Base-by-base conservation (phyloP, 2,329 filamentous ascomycete species). In the Colletotrichum sp. region DNA sequence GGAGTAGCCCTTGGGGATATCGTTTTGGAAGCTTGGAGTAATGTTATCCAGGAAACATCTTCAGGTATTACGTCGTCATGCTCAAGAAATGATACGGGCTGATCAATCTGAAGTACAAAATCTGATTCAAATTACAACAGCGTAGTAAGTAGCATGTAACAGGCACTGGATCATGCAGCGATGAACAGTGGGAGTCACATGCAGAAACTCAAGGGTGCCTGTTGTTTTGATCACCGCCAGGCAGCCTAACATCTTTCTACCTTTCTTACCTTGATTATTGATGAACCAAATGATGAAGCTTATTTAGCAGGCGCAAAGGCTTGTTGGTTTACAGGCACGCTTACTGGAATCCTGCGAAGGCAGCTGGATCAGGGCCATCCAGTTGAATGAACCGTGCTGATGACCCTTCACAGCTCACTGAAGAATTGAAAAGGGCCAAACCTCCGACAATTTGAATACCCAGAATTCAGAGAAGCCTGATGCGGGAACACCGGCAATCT, bases 381-480 rank as follows among this genome's bases (percentile, higher is more conserved):
- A n/a, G 9, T 3, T 44, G 39, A 1, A 12, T n/a, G 18, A 44
- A 44, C 18, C 39, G 39, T 12, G 9, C 39, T 8, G 7, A 39
- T 39, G 36, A 39, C 1, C 16, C 36, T 39, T 8, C 36, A 5
- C 36, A 39, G 36, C 36, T 1, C 39, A 44, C 18, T n/a, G 39
- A 44, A 12, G 34, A 10, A n/a, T 44, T 44, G 16, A 10, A 10
- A n/a, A 44, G 39, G 16, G 36, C 16, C 2, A 44, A 44, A 18
- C 0, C 8, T 44, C 5, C 1, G 1, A n/a, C 2, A 3, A 44
- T n/a, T 44, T n/a, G 9, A n/a, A 10, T n/a, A 10, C 1, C 1
- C 2, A 49, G 39, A n/a, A 49, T 2, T 49, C 2, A 2, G 18
- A 49, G 18, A 49, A 12, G 18, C 18, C 5, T 44, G 39, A 0